Evolutionary conservation across 129 eudicot species (phyloP).

Genomic region (Flaveria trinervia): DNA sequence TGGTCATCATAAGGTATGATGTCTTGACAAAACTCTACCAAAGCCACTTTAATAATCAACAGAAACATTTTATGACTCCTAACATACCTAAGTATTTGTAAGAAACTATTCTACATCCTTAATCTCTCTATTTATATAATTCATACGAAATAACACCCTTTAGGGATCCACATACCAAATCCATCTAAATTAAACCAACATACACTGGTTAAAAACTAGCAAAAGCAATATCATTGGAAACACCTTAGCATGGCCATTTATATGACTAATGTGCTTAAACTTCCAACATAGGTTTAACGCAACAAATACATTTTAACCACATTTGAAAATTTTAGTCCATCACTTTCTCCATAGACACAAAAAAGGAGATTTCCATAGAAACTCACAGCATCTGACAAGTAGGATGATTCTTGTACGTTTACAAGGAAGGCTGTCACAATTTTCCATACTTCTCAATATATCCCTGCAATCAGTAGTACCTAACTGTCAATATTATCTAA

Average conservation of each 20-base stretch:
- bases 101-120: neutral
- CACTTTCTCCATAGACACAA: neutral
- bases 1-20: neutral
- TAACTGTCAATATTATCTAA: constrained; percentile 25
- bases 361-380: constrained; percentile 28
- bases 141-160: constrained; percentile 12
- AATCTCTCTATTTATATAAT: constrained; percentile 16
- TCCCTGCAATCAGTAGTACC: constrained; percentile 59
- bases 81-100: constrained; percentile 14
- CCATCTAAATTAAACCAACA: constrained; percentile 12
- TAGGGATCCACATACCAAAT: constrained; percentile 1
- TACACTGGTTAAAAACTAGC: neutral
- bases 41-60: neutral
- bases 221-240: constrained; percentile 10
- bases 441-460: constrained; percentile 75
- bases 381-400: constrained; percentile 24
- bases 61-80: constrained; percentile 5
- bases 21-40: neutral
- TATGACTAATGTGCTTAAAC: neutral
- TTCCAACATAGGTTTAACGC: constrained; percentile 16
- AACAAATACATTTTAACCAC: constrained; percentile 17
- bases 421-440: constrained; percentile 36
- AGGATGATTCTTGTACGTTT: constrained; percentile 15
- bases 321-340: constrained; percentile 9
- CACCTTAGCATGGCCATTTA: constrained; percentile 7